Percentiles rank a stretch among this genome's conserved stretches.
Evolutionary conservation across 2,329 filamentous ascomycete genomes (phyloP).

Genomic region (Davidsoniella neocaledoniae): DNA sequence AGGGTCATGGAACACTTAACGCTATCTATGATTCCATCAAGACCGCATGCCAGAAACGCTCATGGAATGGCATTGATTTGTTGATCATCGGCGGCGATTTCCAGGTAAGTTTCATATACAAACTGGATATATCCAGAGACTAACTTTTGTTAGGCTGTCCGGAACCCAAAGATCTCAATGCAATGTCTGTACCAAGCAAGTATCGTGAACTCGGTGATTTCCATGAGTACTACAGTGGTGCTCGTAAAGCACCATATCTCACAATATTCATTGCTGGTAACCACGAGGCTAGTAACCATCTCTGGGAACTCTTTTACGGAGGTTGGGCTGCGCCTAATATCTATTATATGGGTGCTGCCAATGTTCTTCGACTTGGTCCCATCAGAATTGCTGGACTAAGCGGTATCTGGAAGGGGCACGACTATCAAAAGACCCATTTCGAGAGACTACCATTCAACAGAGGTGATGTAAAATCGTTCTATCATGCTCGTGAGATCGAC

Average conservation of each 20-base stretch:
- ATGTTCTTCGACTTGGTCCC: slow-evolving; percentile 68
- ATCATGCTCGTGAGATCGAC: slow-evolving; percentile 80
- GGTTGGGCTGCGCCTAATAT: slow-evolving; percentile 96
- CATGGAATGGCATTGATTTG: slow-evolving; percentile 64
- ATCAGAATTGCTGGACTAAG: slow-evolving; percentile 79
- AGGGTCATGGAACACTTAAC: slow-evolving; percentile 85
- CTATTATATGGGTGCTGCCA: slow-evolving; percentile 89
- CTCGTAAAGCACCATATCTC: slow-evolving; percentile 61
- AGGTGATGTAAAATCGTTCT: slow-evolving; percentile 65
- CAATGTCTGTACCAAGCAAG: slow-evolving; percentile 79
- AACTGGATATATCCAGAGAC: slow-evolving; percentile 5
- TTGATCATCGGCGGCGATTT: slow-evolving; percentile 95
- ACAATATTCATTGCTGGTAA: slow-evolving; percentile 91
- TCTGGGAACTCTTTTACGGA: slow-evolving; percentile 88
- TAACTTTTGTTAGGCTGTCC: slow-evolving; percentile 44
- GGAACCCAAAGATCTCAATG: slow-evolving; percentile 74
- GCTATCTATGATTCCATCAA: slow-evolving; percentile 74
- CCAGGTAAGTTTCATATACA: slow-evolving; percentile 36
- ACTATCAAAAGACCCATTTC: slow-evolving; percentile 69
- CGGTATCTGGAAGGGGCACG: slow-evolving; percentile 85
- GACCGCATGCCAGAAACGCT: slow-evolving; percentile 49
- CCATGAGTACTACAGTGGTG: slow-evolving; percentile 79
- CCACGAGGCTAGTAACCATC: slow-evolving; percentile 79
- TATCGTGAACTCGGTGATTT: slow-evolving; percentile 85
- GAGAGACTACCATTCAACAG: slow-evolving; percentile 73